A percentile compares a stretch with the other conserved stretches of the same genome.
phyloP scores from a whole-genome alignment of 1,139 yeast genomes.

The Nakaseomyces nivariensis region DNA sequence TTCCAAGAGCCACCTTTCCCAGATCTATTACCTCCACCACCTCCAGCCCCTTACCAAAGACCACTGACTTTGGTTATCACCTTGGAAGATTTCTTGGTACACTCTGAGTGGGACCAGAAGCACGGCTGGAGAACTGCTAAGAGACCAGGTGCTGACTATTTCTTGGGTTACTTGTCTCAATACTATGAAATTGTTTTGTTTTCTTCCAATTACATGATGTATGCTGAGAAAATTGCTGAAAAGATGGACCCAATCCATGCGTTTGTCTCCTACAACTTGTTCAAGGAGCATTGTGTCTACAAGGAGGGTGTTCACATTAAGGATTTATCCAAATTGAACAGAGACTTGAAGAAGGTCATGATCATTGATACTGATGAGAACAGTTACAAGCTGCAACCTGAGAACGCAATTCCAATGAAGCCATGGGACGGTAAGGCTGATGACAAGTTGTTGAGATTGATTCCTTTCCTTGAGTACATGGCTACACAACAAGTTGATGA shows the following conservation, averaged over 20 bases:
- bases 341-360: conserved; percentile 76
- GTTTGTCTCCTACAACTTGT: conserved; percentile 75
- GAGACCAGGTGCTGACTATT: conserved; percentile 97
- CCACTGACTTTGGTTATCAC: conserved; percentile 84
- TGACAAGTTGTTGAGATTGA: conserved; percentile 66
- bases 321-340: conserved; percentile 80
- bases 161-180: conserved; percentile 86
- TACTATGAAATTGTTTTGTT: conserved; percentile 92
- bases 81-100: conserved; percentile 81
- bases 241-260: conserved; percentile 92
- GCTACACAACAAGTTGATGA: conserved; percentile 88
- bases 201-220: conserved; percentile 75
- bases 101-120: conserved; percentile 85
- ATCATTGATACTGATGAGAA: conserved; percentile 72
- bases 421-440: conserved; percentile 85
- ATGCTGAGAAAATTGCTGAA: conserved; percentile 73
- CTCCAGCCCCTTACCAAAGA: conserved; percentile 88
- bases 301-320: conserved; percentile 77
- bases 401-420: conserved; percentile 72
- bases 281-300: conserved; percentile 79
- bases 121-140: conserved; percentile 98
- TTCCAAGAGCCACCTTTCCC: conserved; percentile 93
- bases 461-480: conserved; percentile 88
- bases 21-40: conserved; percentile 82
- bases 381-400: conserved; percentile 75